phyloP scores from a whole-genome alignment of 805 yeast genomes.

The Kockiozyma suomiensis region DNA sequence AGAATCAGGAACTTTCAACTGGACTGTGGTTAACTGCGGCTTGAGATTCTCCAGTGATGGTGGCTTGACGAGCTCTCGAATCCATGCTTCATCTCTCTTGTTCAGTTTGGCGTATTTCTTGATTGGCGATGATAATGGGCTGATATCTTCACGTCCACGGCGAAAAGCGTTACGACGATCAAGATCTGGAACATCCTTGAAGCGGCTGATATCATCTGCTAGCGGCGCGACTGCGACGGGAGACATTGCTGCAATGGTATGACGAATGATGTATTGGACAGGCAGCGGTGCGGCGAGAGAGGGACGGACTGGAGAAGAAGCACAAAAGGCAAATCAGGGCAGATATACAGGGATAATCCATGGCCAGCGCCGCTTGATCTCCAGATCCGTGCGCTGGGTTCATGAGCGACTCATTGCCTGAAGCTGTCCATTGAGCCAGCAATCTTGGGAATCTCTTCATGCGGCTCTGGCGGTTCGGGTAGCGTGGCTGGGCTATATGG shows the following conservation, averaged over 20 bases:
- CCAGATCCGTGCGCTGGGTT: neutral
- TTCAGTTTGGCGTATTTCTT: conserved; percentile 11
- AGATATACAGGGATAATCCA: conserved; percentile 6
- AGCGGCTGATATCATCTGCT: conserved; percentile 12
- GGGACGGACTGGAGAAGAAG: neutral
- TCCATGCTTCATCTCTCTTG: conserved; percentile 33
- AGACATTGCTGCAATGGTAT: conserved; percentile 1
- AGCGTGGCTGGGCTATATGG: conserved; percentile 13
- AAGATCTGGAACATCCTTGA: conserved; percentile 2
- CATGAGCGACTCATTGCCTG: neutral
- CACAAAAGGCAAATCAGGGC: neutral
- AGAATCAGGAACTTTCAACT: conserved; percentile 47
- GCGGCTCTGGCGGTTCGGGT: conserved; percentile 15
- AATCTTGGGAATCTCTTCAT: neutral
- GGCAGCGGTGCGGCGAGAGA: neutral
- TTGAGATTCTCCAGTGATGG: conserved; percentile 27
- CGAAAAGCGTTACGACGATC: conserved; percentile 34
- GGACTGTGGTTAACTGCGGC: conserved; percentile 17
- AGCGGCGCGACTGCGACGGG: conserved; percentile 9
- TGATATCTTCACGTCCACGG: conserved; percentile 7
- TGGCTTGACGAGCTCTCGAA: conserved; percentile 28
- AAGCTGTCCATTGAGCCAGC: neutral
- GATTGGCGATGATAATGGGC: conserved; percentile 2
- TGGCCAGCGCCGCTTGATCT: neutral
- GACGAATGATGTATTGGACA: neutral